Evolutionary conservation across 257 asterid genomes (phyloP).

Genomic region (Scutellaria galericulata): DNA sequence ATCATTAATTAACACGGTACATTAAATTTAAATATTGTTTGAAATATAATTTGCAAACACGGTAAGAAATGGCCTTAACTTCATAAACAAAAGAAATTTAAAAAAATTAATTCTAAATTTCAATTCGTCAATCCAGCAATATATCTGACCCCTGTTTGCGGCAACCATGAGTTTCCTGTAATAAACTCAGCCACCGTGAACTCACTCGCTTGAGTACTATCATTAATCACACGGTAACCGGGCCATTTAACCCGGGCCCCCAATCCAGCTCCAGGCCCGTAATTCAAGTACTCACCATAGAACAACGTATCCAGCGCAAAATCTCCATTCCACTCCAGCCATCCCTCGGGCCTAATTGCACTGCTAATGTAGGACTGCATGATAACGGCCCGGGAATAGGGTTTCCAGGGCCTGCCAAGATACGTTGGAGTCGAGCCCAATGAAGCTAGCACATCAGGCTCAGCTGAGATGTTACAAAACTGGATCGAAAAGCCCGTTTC

Average conservation of each 20-base stretch:
- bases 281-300: slow-evolving; percentile 56
- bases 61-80: background rate
- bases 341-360: slow-evolving; percentile 51
- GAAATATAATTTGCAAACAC: no score
- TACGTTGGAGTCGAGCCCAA: slow-evolving; percentile 40
- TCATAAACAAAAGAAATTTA: background rate
- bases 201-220: slow-evolving; percentile 35
- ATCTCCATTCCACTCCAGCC: slow-evolving; percentile 55
- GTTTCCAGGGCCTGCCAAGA: slow-evolving; percentile 63
- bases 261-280: slow-evolving; percentile 58
- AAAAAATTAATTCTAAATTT: background rate
- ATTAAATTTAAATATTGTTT: no score
- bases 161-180: slow-evolving; percentile 52
- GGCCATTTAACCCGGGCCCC: slow-evolving; percentile 58
- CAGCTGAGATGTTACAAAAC: slow-evolving; percentile 45
- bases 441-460: slow-evolving; percentile 15
- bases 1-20: no score
- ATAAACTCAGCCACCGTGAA: slow-evolving; percentile 54
- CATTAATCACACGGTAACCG: slow-evolving; percentile 47
- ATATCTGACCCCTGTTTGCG: slow-evolving; percentile 48
- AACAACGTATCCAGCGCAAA: slow-evolving; percentile 45
- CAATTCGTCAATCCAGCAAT: slow-evolving; percentile 41
- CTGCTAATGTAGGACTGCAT: slow-evolving; percentile 53
- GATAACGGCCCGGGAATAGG: slow-evolving; percentile 49
- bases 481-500: slow-evolving; percentile 55